Base-by-base conservation (phyloP, 1,139 yeast genomes). In the Geotrichum candidum region DNA sequence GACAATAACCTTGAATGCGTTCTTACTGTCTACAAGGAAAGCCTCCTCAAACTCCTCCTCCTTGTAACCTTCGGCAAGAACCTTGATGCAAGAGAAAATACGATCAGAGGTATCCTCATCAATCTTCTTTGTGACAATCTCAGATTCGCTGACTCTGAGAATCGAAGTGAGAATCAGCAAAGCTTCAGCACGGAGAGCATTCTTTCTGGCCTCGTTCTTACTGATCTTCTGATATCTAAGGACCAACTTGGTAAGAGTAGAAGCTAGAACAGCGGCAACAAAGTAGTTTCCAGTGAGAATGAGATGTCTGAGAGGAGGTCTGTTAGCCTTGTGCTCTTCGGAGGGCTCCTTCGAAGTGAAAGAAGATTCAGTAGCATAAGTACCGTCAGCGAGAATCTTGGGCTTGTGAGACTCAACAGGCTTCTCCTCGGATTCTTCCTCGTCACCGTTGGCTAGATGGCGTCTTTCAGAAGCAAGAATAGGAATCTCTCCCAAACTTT, bases 41-140 rank as follows among this genome's bases (percentile, higher is more conserved):
- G 95, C 90, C 57, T 81, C 74, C 68, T 88, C 87, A 60, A 90
- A 80, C 45, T 82, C 69, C 58, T 79, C 73, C 59, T 75, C 76
- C 57, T 77, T 78, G 60, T 83, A 78, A 57, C 85, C 88, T 67
- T 87, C 91, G 67, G 90, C 83, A 69, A 92, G 80, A 61, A 87
- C 84, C 70, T 86, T 85, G 70, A 95, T 84, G 72, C 94, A 92
- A 15, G 95, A 81, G 74, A 90, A 80, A 63, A 95, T 87, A 77
- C 98, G 85, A 76, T 94, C 99, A 27, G 88, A 84, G 3, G 98
- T 89, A 76, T 95, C 99, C 77, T 94, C 99, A 71, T 94, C 98
- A 66, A 92, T 92, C 70, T 84, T 85, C 72, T 87, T 86, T 65
- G 84, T 80, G 29, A 85, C 95, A 65, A 82, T 79, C n/a, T 81